Evolutionary conservation across 2,329 filamentous ascomycete species (phyloP).

Genomic region (Paecilomyces dactylethromorphus): DNA sequence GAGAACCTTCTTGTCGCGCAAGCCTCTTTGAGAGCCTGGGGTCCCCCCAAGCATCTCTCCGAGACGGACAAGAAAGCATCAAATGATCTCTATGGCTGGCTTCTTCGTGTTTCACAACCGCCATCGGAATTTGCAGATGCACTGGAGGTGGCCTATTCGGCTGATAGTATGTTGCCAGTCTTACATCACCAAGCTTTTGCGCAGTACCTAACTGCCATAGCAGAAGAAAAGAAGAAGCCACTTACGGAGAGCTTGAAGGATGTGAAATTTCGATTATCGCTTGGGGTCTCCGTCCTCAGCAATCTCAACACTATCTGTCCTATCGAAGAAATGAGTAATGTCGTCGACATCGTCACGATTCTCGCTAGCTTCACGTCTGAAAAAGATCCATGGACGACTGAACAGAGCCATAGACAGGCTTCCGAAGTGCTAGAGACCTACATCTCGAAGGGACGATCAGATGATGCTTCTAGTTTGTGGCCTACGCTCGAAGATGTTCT

Average conservation of each 20-base stretch:
- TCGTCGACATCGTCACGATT: constrained; percentile 20
- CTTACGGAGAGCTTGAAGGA: constrained; percentile 13
- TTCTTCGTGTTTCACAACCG: constrained; percentile 22
- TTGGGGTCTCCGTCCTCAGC: constrained; percentile 24
- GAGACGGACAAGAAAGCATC: constrained; percentile 16
- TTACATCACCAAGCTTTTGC: background rate
- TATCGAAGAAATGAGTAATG: constrained; percentile 13
- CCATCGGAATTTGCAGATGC: constrained; percentile 22
- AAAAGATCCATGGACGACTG: constrained; percentile 30
- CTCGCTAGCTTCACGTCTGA: constrained; percentile 26
- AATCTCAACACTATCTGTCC: constrained; percentile 11
- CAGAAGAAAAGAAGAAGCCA: constrained; percentile 11
- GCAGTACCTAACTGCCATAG: background rate
- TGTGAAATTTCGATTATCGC: constrained; percentile 16
- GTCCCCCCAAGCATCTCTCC: constrained; percentile 8
- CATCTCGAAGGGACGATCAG: constrained; percentile 1
- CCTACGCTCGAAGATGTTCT: constrained; percentile 18
- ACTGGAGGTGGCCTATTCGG: constrained; percentile 18
- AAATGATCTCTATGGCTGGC: constrained; percentile 26
- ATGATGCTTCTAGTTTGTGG: constrained; percentile 10
- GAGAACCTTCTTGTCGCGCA: constrained; percentile 24
- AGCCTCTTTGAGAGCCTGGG: constrained; percentile 15
- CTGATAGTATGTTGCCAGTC: constrained; percentile 6
- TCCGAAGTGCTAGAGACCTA: constrained; percentile 11
- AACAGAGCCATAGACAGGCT: constrained; percentile 12